Evolutionary conservation across 495 filamentous ascomycete species (phyloP).

Genomic region (Clohesyomyces aquaticus): DNA sequence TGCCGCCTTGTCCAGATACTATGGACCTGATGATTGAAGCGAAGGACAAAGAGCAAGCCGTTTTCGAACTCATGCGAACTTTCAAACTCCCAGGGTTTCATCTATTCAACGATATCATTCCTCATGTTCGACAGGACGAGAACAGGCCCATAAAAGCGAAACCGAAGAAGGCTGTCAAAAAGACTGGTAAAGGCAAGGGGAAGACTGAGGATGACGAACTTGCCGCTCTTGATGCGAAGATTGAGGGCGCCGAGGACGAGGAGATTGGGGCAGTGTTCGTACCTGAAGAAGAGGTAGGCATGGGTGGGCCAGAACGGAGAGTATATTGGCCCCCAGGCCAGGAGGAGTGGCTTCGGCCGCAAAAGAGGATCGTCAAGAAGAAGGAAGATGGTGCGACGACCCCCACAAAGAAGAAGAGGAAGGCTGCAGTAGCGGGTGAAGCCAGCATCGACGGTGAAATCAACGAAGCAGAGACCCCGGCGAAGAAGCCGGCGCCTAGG

Average conservation of each 20-base stretch:
- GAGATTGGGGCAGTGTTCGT: constrained; percentile 49
- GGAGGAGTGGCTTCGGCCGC: constrained; percentile 87
- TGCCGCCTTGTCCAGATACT: constrained; percentile 78
- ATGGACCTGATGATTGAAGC: constrained; percentile 99
- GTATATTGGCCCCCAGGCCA: constrained; percentile 92
- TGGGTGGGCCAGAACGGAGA: constrained; percentile 83
- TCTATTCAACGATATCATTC: constrained; percentile 74
- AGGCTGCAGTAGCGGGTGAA: constrained; percentile 6
- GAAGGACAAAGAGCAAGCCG: constrained; percentile 97
- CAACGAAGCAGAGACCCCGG: constrained; percentile 12
- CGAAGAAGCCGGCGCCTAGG: constrained; percentile 33
- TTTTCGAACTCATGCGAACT: constrained; percentile 88
- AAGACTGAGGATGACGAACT: constrained; percentile 52
- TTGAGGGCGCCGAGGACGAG: constrained; percentile 46
- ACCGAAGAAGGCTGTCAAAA: constrained; percentile 48
- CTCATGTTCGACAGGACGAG: constrained; percentile 76
- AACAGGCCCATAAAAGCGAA: constrained; percentile 62
- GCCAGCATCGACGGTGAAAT: constrained; percentile 21
- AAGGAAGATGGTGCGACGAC: constrained; percentile 51
- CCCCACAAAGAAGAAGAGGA: constrained; percentile 40
- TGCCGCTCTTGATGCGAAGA: constrained; percentile 54
- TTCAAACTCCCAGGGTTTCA: constrained; percentile 82
- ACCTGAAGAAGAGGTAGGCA: constrained; percentile 72
- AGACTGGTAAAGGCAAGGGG: constrained; percentile 46
- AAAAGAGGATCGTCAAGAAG: constrained; percentile 69